phyloP scores from a whole-genome alignment of 306 rosid species.

The Cucumis cinereus region DNA sequence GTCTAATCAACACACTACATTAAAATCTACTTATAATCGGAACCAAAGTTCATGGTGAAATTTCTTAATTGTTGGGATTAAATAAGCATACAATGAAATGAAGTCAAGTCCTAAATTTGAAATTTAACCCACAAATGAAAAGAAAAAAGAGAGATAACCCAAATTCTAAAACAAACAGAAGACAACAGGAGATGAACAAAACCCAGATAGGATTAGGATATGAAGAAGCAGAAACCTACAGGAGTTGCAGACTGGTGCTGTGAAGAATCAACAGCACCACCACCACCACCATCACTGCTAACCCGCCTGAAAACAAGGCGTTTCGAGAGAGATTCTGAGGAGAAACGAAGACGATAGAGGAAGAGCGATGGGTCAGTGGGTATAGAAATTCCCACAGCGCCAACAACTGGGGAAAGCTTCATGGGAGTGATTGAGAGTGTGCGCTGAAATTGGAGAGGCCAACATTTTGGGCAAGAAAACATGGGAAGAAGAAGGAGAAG shows the following conservation, averaged over 20 bases:
- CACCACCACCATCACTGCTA: conserved; percentile 24
- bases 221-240: conserved; percentile 20
- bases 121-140: background rate
- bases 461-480: conserved; percentile 28
- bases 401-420: conserved; percentile 8
- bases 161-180: background rate
- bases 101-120: background rate
- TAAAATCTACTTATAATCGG: background rate
- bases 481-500: background rate
- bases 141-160: background rate
- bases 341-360: background rate
- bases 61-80: background rate
- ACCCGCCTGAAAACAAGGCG: conserved; percentile 23
- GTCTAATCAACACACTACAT: background rate
- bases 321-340: conserved; percentile 14
- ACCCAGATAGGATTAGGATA: background rate
- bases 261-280: conserved; percentile 28
- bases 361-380: conserved; percentile 13
- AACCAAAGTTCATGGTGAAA: background rate
- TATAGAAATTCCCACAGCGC: conserved; percentile 10
- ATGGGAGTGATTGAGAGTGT: background rate
- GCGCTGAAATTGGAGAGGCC: conserved; percentile 17
- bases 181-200: background rate
- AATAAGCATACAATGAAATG: background rate
- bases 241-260: conserved; percentile 26